Evolutionary conservation across 352 stramenopile genomes (phyloP).

Genomic region (Halophytophthora polymorphica): DNA sequence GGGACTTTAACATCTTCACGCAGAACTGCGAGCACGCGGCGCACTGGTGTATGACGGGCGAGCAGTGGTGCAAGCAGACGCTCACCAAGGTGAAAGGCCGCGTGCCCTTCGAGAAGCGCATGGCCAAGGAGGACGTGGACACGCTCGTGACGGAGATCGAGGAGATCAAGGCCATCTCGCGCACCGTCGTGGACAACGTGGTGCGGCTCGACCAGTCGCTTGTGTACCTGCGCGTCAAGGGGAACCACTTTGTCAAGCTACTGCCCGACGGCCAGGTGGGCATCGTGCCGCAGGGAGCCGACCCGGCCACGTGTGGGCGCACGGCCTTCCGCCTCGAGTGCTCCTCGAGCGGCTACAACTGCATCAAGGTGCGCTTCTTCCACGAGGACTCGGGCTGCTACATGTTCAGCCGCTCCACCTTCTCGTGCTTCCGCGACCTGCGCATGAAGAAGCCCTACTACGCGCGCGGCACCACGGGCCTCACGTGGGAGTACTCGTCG

Average conservation of each 20-base stretch:
- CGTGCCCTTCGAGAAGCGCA: constrained; percentile 77
- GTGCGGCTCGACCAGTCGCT: constrained; percentile 52
- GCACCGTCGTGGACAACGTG: constrained; percentile 63
- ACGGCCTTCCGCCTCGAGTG: constrained; percentile 75
- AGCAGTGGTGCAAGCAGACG: constrained; percentile 89
- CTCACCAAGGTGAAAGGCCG: constrained; percentile 65
- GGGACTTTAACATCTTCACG: constrained; percentile 87
- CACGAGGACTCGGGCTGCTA: constrained; percentile 60
- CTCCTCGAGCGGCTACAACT: constrained; percentile 83
- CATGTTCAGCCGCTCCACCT: constrained; percentile 85
- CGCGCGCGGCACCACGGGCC: constrained; percentile 57
- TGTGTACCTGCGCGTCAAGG: constrained; percentile 72
- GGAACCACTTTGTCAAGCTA: constrained; percentile 63
- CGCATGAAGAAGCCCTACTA: constrained; percentile 68
- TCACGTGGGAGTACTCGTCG: constrained; percentile 83
- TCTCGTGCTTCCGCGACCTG: constrained; percentile 82
- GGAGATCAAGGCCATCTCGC: constrained; percentile 68
- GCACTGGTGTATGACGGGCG: constrained; percentile 87
- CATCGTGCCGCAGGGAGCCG: constrained; percentile 42
- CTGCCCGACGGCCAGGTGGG: constrained; percentile 46
- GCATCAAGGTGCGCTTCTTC: constrained; percentile 82
- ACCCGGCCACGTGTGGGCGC: constrained; percentile 44
- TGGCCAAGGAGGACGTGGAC: constrained; percentile 75
- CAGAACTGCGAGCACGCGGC: constrained; percentile 87
- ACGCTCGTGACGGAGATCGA: constrained; percentile 69